Base-by-base conservation (phyloP, 805 yeast genomes). In the Sporopachydermia quercuum region DNA sequence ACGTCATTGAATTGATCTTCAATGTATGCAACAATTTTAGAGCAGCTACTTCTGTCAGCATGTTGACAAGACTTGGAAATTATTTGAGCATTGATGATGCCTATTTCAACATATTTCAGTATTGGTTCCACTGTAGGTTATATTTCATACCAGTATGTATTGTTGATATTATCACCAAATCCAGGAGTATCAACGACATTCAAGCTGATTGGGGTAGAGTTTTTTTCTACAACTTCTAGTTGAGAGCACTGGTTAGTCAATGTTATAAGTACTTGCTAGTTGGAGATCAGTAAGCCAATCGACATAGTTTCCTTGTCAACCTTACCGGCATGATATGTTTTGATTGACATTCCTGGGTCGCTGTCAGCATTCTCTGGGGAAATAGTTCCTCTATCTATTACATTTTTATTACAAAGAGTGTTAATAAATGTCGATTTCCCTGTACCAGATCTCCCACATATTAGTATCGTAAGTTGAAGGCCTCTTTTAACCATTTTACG, bases 351-450 rank as follows among this genome's bases (percentile, higher is more conserved):
- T 55, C 54, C 5, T 51, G 50, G 2, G 52, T 40, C 3, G 55
- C 36, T 63, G 79, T 42, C 74, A 66, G 48, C 78, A 8, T 11
- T 11, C 13, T 34, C 36, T 6, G 18, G 8, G 13, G 18, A 11
- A 15, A 34, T 16, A 5, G 27, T 11, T 16, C 34, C 18, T 11
- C 8, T 83, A 14, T 76, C 69, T 45, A 80, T 54, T 33, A 80
- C 65, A 42, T 68, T 70, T 34, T 75, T 72, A 52, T 76, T 81
- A 44, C 81, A 56, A 39, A 81, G 54, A 36, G 81, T 68, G 51
- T 81, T 81, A 44, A 80, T 64, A 51, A 81, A 81, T 0, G 89
- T 75, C 15, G 87, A 73, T 53, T 80, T 81, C 6, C 93, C 93
- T 0, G 83, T 71, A 14, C 89, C 89, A 45, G 76, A 68, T 37